phyloP scores from a whole-genome alignment of 2,329 filamentous ascomycete genomes.

The Pseudogymnoascus sp. region DNA sequence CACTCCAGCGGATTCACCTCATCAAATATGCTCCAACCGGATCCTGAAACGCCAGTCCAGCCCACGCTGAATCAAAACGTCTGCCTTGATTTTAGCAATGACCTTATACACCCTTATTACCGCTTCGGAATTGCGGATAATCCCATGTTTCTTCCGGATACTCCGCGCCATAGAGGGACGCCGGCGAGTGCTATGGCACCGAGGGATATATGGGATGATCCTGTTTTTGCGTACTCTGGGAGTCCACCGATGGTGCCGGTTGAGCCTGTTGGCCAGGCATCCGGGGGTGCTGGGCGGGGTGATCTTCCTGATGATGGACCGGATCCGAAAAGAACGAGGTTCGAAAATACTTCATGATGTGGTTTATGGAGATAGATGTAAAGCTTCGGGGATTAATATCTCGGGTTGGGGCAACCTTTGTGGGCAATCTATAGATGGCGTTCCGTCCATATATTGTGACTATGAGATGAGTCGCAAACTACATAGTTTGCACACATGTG shows the following conservation, averaged over 20 bases:
- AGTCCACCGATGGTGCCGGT: not conserved
- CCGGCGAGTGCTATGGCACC: not conserved
- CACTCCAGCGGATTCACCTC: not conserved
- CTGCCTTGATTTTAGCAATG: not conserved
- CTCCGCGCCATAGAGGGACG: not conserved
- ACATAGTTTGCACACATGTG: not conserved
- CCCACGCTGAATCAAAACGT: not conserved
- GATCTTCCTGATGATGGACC: not conserved
- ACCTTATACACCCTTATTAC: not conserved
- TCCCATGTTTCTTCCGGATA: not conserved
- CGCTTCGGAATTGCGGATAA: not conserved
- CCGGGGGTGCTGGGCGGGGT: not conserved
- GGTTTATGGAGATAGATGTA: not conserved
- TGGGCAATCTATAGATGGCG: not conserved
- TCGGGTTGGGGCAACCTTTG: not conserved
- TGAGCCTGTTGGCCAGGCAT: not conserved
- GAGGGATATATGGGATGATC: conserved; percentile 6
- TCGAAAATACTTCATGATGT: not conserved
- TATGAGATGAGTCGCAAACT: too few species aligned
- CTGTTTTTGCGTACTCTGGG: not conserved
- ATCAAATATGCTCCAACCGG: not conserved
- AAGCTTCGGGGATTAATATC: not conserved
- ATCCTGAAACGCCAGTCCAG: not conserved
- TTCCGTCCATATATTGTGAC: not conserved
- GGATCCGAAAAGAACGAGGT: not conserved